Percentiles rank a stretch among this genome's conserved stretches.
These are phyloP conservation scores for Xylaria telfairii DNA, from an alignment of 495 filamentous ascomycete genomes.

Conservation along the genomic window DNA sequence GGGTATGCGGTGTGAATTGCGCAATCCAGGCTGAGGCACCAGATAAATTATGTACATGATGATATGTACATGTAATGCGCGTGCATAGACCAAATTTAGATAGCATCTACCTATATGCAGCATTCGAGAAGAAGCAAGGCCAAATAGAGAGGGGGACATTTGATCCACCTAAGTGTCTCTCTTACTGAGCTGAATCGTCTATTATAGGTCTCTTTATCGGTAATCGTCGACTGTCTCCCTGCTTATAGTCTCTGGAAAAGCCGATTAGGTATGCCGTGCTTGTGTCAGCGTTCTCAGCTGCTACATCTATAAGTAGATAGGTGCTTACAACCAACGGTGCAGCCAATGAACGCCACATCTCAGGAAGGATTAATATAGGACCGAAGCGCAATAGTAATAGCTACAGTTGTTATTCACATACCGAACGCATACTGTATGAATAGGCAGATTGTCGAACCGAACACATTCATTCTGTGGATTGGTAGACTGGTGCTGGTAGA, in stretches of 20 bases:
- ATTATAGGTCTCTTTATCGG: neutral
- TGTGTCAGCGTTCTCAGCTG: constrained; percentile 3
- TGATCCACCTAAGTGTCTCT: neutral
- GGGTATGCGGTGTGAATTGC: neutral
- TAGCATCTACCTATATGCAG: neutral
- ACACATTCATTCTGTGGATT: neutral
- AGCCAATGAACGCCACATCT: neutral
- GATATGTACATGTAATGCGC: neutral
- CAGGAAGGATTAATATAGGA: neutral
- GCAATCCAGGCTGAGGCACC: neutral
- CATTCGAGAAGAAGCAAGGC: neutral
- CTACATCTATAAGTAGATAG: no score
- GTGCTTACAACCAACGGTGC: neutral
- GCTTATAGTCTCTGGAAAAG: neutral
- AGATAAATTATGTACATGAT: neutral
- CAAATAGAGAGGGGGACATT: neutral
- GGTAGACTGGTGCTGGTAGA: neutral
- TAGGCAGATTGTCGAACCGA: constrained; percentile 8
- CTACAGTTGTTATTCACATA: neutral
- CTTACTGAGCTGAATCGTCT: neutral
- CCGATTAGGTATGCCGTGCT: constrained; percentile 4
- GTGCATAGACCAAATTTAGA: neutral
- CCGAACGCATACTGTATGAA: neutral
- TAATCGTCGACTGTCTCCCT: neutral
- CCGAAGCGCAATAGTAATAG: neutral